A percentile compares a stretch with the other conserved stretches of the same genome.
Evolutionary conservation across 1,284 basidiomycete genomes (phyloP).

Genomic region (Cutaneotrichosporon daszewskae): DNA sequence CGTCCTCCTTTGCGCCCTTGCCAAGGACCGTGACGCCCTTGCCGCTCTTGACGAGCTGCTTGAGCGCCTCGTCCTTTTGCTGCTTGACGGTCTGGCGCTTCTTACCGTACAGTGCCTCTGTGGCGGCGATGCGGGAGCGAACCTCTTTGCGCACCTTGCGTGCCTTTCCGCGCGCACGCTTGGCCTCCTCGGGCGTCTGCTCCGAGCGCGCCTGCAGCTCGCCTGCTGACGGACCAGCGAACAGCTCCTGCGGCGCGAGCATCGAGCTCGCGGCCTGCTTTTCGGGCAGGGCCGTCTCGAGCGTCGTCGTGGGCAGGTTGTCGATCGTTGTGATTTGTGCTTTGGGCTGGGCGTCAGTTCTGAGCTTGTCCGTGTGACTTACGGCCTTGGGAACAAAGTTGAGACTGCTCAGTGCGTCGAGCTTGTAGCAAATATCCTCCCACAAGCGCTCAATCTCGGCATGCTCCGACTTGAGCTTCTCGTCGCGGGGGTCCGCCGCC

Average conservation of each 20-base stretch:
- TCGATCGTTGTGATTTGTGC: conserved; percentile 78
- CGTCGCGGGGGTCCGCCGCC: conserved; percentile 71
- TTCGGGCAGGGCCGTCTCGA: conserved; percentile 88
- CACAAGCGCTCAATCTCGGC: conserved; percentile 75
- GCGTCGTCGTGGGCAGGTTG: conserved; percentile 73
- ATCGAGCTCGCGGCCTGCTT: conserved; percentile 68
- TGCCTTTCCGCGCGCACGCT: conserved; percentile 62
- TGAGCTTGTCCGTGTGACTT: too few relatives aligned
- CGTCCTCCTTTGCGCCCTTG: conserved; percentile 53
- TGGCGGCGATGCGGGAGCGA: conserved; percentile 63
- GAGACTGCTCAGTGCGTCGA: conserved; percentile 90
- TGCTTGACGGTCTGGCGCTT: conserved; percentile 57
- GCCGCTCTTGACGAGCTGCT: conserved; percentile 71
- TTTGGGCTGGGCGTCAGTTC: too few relatives aligned
- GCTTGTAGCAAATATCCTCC: conserved; percentile 79
- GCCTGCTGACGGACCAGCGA: conserved; percentile 55
- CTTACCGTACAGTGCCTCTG: conserved; percentile 60
- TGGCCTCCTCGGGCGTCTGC: conserved; percentile 80
- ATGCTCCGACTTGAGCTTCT: conserved; percentile 82
- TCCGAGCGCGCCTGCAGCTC: conserved; percentile 65
- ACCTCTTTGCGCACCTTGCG: conserved; percentile 69
- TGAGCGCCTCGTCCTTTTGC: conserved; percentile 74
- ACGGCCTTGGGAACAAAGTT: conserved; percentile 96
- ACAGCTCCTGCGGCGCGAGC: conserved; percentile 92
- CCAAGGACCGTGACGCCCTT: conserved; percentile 79